Base-by-base conservation (phyloP, 768 basidiomycete species). In the Lyophyllum semitale region DNA sequence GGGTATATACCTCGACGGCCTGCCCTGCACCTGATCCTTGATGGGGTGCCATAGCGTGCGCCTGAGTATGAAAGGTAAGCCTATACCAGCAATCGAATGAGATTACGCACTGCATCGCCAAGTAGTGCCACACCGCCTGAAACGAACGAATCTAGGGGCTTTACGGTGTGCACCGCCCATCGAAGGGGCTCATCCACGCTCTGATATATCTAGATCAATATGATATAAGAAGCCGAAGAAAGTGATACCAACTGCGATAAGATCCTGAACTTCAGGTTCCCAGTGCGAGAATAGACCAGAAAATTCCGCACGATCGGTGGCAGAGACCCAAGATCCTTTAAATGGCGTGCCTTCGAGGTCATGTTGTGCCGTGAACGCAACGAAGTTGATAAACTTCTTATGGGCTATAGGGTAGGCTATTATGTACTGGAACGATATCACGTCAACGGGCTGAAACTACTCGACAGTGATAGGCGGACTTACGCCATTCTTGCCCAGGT, bases 151-250 rank as follows among this genome's bases (percentile, higher is more conserved):
- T 71, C 71, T 20, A 90, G 66, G 6, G 84, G 79, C 48, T 73
- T 75, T 2, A 84, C 71, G 4, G 74, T 78, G 62, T 88, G 83
- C 27, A 91, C 78, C 0, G 84, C 85, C 89, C 89, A 90, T 33
- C 81, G 71, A 22, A 76, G 68, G 1, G 82, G 75, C 43, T 71
- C 74, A 3, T 82, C 78, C 20, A 82, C 73, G 58, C 82, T 83
- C 86, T 88, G 48, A 23, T 44, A 33, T 3, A 18, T 11, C 6
- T 20, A 27, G 27, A 20, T 51, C 13, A 11, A 58, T 35, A 22
- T 59, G 48, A 17, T 6, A 9, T 40, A 5, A 42, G 27, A 15
- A 40, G 18, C 4, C 15, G 33, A 44, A 38, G 44, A 15, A 42
- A 6, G n/a, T n/a, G n/a, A n/a, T 11, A 66, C 73, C 57, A 49